These are phyloP conservation scores for Suillus lakei DNA, from an alignment of 768 basidiomycete genomes.

Conservation along the genomic window DNA sequence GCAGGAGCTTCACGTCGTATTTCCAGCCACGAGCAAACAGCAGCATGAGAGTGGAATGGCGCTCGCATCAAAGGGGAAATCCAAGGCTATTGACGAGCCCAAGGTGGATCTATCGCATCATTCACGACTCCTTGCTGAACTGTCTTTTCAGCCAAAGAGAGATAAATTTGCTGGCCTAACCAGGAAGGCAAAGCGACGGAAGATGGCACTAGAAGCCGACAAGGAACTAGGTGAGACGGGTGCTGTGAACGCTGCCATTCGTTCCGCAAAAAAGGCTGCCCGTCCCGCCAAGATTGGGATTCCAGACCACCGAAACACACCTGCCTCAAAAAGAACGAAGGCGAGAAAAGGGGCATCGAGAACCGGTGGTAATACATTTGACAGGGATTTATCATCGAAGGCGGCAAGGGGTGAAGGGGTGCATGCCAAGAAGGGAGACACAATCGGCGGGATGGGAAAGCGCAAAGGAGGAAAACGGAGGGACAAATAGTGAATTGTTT, in stretches of 20 bases:
- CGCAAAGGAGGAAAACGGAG: slow-evolving; percentile 47
- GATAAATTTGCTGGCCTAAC: slow-evolving; percentile 84
- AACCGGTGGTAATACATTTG: slow-evolving; percentile 51
- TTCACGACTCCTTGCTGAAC: background rate
- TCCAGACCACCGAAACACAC: slow-evolving; percentile 41
- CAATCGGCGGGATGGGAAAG: slow-evolving; percentile 56
- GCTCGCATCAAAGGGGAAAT: slow-evolving; percentile 42
- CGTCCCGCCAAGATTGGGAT: slow-evolving; percentile 78
- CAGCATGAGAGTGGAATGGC: slow-evolving; percentile 67
- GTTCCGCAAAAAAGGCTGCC: slow-evolving; percentile 82
- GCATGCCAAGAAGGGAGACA: slow-evolving; percentile 66
- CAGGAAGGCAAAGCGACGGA: slow-evolving; percentile 86
- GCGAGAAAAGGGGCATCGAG: slow-evolving; percentile 35
- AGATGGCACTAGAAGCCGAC: slow-evolving; percentile 84
- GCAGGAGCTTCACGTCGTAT: slow-evolving; percentile 3
- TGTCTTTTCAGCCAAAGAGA: slow-evolving; percentile 61
- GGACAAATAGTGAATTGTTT: slow-evolving; percentile 24
- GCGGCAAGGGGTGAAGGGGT: slow-evolving; percentile 56
- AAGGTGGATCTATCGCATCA: slow-evolving; percentile 41
- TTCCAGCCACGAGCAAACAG: slow-evolving; percentile 73
- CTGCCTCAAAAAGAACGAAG: slow-evolving; percentile 40
- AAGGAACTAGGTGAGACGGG: slow-evolving; percentile 59
- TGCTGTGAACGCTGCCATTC: slow-evolving; percentile 74
- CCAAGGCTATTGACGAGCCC: slow-evolving; percentile 39
- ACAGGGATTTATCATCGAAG: slow-evolving; percentile 59